These are phyloP conservation scores for Ceratobasidium theobromae DNA, from an alignment of 1,284 basidiomycete genomes.

Conservation along the genomic window DNA sequence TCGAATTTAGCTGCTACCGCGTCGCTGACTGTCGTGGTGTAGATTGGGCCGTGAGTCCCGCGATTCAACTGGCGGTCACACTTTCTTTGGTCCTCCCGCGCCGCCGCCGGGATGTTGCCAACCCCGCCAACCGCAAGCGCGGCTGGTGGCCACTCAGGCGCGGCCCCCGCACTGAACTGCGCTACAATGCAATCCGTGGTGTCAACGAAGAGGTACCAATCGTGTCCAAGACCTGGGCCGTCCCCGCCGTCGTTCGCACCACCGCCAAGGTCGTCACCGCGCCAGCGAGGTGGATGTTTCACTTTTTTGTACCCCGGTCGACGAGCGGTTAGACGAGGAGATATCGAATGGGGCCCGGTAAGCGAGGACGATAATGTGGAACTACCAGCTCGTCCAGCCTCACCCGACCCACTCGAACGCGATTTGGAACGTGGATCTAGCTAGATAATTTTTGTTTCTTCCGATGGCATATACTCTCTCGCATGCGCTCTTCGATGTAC, in stretches of 20 bases:
- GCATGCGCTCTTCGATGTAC: slow-evolving; percentile 19
- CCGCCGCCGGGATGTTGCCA: slow-evolving; percentile 21
- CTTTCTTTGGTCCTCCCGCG: slow-evolving; percentile 24
- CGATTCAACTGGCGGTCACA: slow-evolving; percentile 25
- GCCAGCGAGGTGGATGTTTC: slow-evolving; percentile 25
- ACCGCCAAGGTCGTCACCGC: slow-evolving; percentile 31
- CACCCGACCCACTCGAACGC: not conserved
- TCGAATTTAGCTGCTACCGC: not conserved
- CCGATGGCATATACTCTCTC: not conserved
- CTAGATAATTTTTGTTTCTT: not conserved
- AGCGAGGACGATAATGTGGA: not conserved
- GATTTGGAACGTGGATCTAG: not conserved
- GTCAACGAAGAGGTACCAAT: slow-evolving; percentile 25
- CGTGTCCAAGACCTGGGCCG: slow-evolving; percentile 15
- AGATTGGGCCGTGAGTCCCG: slow-evolving; percentile 30
- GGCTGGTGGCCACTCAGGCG: slow-evolving; percentile 23
- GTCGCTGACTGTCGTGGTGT: not conserved
- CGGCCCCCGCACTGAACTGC: slow-evolving; percentile 23
- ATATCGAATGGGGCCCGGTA: not conserved
- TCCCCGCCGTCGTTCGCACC: slow-evolving; percentile 18
- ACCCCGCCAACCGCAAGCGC: slow-evolving; percentile 13
- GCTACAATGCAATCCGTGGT: slow-evolving; percentile 27
- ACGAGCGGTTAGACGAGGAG: not conserved
- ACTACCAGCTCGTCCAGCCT: not conserved
- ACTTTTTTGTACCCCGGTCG: slow-evolving; percentile 22